These are phyloP conservation scores for Boletus sp. DNA, from an alignment of 1,284 basidiomycete genomes.

Conservation along the genomic window DNA sequence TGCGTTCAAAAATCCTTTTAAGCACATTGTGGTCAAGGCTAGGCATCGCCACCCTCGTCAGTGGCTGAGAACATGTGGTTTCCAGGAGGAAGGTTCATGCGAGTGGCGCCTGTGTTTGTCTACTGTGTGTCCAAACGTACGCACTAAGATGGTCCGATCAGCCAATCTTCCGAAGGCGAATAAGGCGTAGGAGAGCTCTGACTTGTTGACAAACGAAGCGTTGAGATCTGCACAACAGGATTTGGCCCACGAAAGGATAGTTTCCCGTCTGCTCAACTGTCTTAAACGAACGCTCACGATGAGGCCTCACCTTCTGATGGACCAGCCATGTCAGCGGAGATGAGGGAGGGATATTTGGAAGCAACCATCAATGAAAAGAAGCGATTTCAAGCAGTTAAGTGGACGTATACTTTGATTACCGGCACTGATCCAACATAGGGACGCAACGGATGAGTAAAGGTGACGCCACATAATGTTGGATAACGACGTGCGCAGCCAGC, in stretches of 20 bases:
- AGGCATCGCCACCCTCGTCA: conserved; percentile 15
- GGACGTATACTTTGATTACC: conserved; percentile 12
- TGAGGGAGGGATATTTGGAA: conserved; percentile 16
- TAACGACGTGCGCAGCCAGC: conserved; percentile 2
- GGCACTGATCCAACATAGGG: conserved; percentile 5
- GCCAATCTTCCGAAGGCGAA: conserved; percentile 2
- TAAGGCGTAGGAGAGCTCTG: conserved; percentile 7
- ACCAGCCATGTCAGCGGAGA: conserved; percentile 20
- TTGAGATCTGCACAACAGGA: neutral
- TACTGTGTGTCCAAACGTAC: too few relatives aligned
- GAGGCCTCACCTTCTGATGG: conserved; percentile 1
- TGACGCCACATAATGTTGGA: conserved; percentile 18
- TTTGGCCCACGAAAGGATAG: neutral
- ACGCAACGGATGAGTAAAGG: conserved; percentile 1
- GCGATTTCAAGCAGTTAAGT: conserved; percentile 9
- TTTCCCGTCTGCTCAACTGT: neutral
- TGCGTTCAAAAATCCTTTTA: neutral
- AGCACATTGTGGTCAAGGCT: conserved; percentile 14
- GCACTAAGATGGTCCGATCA: neutral
- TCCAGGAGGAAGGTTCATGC: conserved; percentile 15
- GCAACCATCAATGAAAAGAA: conserved; percentile 19
- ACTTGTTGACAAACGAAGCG: conserved; percentile 1
- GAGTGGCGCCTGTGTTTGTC: conserved; percentile 19
- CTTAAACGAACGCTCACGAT: neutral
- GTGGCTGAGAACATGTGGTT: conserved; percentile 26